These are phyloP conservation scores for Neurospora sp. DNA, from an alignment of 495 filamentous ascomycete species.

Conservation along the genomic window DNA sequence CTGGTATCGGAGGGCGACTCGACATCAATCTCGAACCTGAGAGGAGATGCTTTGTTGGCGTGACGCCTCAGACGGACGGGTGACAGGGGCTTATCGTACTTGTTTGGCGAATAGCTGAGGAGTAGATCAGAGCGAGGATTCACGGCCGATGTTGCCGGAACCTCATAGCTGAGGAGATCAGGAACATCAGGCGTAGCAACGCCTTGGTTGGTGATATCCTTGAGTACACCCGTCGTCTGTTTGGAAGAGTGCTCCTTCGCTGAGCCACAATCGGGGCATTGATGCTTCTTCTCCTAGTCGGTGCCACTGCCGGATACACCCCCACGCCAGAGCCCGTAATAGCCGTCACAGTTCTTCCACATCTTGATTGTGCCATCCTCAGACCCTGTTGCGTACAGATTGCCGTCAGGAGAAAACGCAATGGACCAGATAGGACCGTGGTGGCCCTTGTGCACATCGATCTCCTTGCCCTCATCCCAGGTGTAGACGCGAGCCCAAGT, in stretches of 20 bases:
- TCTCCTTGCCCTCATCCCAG: constrained; percentile 67
- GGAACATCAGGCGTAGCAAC: not conserved
- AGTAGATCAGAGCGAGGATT: constrained; percentile 4
- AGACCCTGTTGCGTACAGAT: constrained; percentile 89
- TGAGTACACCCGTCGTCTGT: not conserved
- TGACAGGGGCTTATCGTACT: not conserved
- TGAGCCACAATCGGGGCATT: constrained; percentile 4
- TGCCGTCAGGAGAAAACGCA: constrained; percentile 87
- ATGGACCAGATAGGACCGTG: constrained; percentile 96
- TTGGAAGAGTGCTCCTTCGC: constrained; percentile 4
- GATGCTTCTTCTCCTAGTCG: constrained; percentile 18
- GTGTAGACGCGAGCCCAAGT: constrained; percentile 93
- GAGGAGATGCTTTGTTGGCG: not conserved
- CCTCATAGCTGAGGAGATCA: constrained; percentile 6
- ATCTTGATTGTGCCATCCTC: constrained; percentile 97
- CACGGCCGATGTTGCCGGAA: not conserved
- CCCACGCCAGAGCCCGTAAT: constrained; percentile 44
- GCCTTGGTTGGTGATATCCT: not conserved
- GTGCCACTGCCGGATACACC: constrained; percentile 18
- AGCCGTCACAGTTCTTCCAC: constrained; percentile 51
- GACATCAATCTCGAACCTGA: not conserved
- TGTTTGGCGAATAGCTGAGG: constrained; percentile 4
- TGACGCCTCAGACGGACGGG: not conserved
- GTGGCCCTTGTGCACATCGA: constrained; percentile 92
- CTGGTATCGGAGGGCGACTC: constrained; percentile 1